phyloP scores from a whole-genome alignment of 768 basidiomycete species.

The Strobilomyces echinocephalus region DNA sequence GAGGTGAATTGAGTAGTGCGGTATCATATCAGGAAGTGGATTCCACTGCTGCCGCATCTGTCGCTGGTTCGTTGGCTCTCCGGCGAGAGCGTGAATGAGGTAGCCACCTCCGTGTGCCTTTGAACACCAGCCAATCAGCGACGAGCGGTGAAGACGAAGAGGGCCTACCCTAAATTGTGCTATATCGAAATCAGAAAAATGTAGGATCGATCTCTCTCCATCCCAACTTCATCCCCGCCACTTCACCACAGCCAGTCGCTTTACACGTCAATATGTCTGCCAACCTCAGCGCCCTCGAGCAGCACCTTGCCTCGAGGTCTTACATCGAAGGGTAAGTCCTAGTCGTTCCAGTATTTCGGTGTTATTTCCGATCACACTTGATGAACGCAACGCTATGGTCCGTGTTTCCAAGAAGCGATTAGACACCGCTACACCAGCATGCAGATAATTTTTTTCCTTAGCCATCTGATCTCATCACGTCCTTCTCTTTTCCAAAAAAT shows the following conservation, averaged over 20 bases:
- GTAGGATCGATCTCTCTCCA: conserved; percentile 26
- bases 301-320: conserved; percentile 81
- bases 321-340: conserved; percentile 85
- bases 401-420: conserved; percentile 95
- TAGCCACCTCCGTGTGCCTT: not conserved
- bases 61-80: not conserved
- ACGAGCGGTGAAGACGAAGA: not conserved
- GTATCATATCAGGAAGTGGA: not conserved
- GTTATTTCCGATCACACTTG: conserved; percentile 31
- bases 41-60: not conserved
- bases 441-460: conserved; percentile 66
- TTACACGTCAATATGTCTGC: conserved; percentile 49
- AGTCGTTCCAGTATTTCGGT: conserved; percentile 3
- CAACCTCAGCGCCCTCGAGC: conserved; percentile 70
- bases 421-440: conserved; percentile 81
- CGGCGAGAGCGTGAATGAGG: not conserved
- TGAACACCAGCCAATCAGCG: conserved; percentile 11
- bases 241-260: conserved; percentile 10
- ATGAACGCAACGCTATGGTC: conserved; percentile 85
- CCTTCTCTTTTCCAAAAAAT: not conserved
- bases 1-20: not conserved
- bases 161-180: conserved; percentile 32
- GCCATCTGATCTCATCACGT: conserved; percentile 59
- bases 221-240: conserved; percentile 28
- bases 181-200: conserved; percentile 15